These are phyloP conservation scores for Globisporangium spiculum DNA, from an alignment of 352 stramenopile species.

Conservation along the genomic window DNA sequence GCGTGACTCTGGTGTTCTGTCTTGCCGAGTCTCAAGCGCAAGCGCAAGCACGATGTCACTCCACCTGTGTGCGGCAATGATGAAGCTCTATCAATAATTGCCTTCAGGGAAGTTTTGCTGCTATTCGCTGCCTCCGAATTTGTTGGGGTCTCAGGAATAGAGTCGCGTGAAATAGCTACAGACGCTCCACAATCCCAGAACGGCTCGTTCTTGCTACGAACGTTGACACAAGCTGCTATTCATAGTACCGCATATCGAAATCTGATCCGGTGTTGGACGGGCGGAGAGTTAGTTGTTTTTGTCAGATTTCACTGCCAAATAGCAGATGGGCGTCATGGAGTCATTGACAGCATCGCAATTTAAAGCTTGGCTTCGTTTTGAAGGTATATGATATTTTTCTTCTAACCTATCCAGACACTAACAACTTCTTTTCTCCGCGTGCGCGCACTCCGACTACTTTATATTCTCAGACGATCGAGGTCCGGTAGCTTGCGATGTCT, in stretches of 20 bases:
- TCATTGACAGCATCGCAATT: neutral
- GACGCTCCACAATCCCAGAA: neutral
- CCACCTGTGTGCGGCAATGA: neutral
- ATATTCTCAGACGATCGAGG: slow-evolving; percentile 7
- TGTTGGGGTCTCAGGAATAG: no score
- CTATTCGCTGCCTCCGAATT: no score
- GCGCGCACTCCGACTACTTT: slow-evolving; percentile 8
- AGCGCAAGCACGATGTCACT: no score
- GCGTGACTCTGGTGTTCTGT: neutral
- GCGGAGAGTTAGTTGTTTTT: neutral
- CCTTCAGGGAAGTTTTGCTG: neutral
- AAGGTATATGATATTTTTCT: neutral
- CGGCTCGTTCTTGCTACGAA: neutral
- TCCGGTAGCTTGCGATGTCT: slow-evolving; percentile 13
- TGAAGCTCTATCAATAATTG: neutral
- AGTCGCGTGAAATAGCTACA: neutral
- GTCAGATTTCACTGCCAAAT: neutral
- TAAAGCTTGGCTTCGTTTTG: neutral
- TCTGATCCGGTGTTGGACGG: neutral
- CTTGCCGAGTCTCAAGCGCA: no score
- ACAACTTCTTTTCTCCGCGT: neutral
- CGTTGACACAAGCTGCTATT: neutral
- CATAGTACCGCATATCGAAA: neutral
- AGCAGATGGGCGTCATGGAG: neutral
- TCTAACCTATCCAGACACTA: slow-evolving; percentile 2